Conservation (phyloP, 2,329 filamentous ascomycete species). For the Onygenales sp. region DNA sequence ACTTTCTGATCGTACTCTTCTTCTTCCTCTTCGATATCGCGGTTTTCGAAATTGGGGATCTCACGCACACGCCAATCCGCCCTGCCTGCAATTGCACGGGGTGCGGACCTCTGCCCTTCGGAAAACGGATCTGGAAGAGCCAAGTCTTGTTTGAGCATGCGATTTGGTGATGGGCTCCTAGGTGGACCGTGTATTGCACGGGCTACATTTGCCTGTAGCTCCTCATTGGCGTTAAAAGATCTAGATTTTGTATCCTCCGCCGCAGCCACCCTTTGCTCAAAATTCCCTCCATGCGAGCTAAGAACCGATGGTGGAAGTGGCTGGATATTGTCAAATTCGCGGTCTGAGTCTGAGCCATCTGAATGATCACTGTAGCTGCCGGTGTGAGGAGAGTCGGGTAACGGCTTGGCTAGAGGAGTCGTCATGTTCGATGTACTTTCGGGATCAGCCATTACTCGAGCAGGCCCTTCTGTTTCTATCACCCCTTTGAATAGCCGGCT, state of each 20-base stretch:
- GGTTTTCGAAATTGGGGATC: constrained; percentile 18
- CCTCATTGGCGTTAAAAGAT: constrained; percentile 10
- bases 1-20: constrained; percentile 28
- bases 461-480: constrained; percentile 26
- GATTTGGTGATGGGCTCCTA: constrained; percentile 16
- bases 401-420: constrained; percentile 45
- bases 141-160: constrained; percentile 13
- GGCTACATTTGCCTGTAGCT: constrained; percentile 17
- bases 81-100: constrained; percentile 29
- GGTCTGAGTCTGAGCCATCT: constrained; percentile 22
- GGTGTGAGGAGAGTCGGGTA: constrained; percentile 31
- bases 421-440: constrained; percentile 48
- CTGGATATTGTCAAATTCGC: constrained; percentile 28
- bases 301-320: constrained; percentile 36
- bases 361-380: constrained; percentile 19
- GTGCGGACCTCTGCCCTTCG: constrained; percentile 24
- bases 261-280: constrained; percentile 20
- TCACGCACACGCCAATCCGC: constrained; percentile 27
- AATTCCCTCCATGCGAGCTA: constrained; percentile 24
- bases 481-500: constrained; percentile 35
- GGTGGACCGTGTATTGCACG: constrained; percentile 15
- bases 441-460: constrained; percentile 22
- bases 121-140: constrained; percentile 9
- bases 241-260: constrained; percentile 7
- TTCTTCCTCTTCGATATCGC: constrained; percentile 19